A percentile compares a stretch with the other conserved stretches of the same genome.
Conservation (phyloP, 129 eudicot species). For the Saussurea involucrata region DNA sequence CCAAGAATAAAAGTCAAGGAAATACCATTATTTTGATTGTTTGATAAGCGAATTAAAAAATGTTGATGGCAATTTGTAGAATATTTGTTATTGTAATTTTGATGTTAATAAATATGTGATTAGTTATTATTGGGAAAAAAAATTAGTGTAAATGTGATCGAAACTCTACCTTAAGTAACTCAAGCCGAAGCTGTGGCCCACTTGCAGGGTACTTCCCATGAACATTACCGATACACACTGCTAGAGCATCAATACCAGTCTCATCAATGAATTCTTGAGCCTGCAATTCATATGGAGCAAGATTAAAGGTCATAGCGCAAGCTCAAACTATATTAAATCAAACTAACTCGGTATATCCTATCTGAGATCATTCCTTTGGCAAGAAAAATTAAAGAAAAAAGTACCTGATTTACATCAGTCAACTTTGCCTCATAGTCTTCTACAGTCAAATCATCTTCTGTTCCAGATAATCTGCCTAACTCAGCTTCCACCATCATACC, state of each 20-base stretch:
- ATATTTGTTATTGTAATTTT: too few relatives aligned
- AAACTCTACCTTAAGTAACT: conserved; percentile 73
- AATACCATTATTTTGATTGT: neutral
- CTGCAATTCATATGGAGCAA: conserved; percentile 41
- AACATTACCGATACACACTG: conserved; percentile 98
- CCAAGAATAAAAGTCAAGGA: neutral
- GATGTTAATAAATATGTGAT: too few relatives aligned
- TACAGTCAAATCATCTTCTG: conserved; percentile 91
- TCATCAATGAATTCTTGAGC: conserved; percentile 82
- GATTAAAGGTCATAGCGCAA: neutral
- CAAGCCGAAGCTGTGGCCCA: conserved; percentile 87
- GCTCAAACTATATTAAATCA: neutral
- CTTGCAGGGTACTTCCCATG: conserved; percentile 94
- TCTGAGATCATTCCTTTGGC: neutral
- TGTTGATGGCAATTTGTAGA: neutral
- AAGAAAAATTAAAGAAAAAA: neutral
- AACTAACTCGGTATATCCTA: neutral
- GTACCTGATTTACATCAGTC: conserved; percentile 67
- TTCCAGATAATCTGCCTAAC: conserved; percentile 91
- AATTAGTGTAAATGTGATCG: neutral
- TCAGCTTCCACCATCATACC: conserved; percentile 86
- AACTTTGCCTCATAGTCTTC: conserved; percentile 82
- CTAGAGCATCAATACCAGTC: conserved; percentile 91
- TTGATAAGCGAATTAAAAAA: neutral
- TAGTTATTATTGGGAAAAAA: neutral